Evolutionary conservation across 2,329 filamentous ascomycete species (phyloP), one percentile per base, ranked within the genome.

Genomic region (Fonsecaea monophora): DNA sequence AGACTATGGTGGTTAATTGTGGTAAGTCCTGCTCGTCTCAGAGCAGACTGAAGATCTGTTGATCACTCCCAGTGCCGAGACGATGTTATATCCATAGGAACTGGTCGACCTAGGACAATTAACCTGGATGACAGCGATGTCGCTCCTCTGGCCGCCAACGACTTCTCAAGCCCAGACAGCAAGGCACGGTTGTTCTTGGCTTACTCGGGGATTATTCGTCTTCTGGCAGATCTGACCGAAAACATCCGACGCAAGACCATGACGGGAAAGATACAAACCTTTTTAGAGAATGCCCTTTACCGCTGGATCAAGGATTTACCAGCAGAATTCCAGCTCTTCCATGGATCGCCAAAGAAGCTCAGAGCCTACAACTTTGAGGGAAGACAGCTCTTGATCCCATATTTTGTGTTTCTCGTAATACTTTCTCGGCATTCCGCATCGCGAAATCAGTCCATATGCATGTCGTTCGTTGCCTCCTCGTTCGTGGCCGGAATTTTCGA

Each of bases 401-500:
- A 69, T 45, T 71, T 71, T 34, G 66, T 66, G 8, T 37, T 59
- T 25, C 50, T 71, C 13, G 55, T 66, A 25, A 71, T 71, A 21
- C 65, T 82, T 0, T 76, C 81, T 66, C 75, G 62, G 48, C 62
- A 65, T n/a, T 53, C 55, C 3, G 78, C 30, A 75, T 77, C 0
- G 69, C 73, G 60, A 75, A 73, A 71, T 74, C 35, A 71, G 75
- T 2, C 78, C 77, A 0, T 78, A 77, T 0, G 77, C 8, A 77
- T 76, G 4, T 79, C 79, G 0, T 68, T 81, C 0, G 71, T 81
- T 0, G 78, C 79, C 7, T 79, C 79, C 0, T 81, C 79, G 0
- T 81, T 78, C 56, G 74, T 81, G 30, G 78, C 77, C 0, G 78
- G 79, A 0, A 78, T 82, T 1, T 80, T 79, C 34, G 78, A 80